Conservation (phyloP, 2,329 filamentous ascomycete species). For the Tolypocladium cylindrosporum region DNA sequence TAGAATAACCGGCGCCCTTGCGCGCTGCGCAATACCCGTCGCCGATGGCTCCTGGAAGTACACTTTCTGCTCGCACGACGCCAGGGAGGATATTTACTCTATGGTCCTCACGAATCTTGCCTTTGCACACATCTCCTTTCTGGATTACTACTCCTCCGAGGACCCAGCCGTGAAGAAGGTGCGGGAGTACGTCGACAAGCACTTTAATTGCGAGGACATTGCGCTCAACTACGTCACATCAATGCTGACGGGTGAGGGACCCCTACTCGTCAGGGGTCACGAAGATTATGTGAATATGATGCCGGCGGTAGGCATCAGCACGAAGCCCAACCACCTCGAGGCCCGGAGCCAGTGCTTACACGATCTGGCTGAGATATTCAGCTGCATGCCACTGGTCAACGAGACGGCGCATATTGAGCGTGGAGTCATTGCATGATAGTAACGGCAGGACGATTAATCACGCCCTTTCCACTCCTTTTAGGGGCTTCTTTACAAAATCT, state of each 20-base stretch:
- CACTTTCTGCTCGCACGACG: conserved; percentile 17
- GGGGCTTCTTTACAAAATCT: no score
- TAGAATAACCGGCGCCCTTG: conserved; percentile 23
- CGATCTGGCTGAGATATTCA: conserved; percentile 19
- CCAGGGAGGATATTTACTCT: conserved; percentile 18
- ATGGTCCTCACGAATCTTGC: conserved; percentile 28
- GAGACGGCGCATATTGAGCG: conserved; percentile 21
- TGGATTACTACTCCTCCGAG: conserved; percentile 27
- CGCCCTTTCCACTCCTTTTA: no score
- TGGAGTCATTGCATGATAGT: conserved; percentile 15
- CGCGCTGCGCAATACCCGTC: conserved; percentile 20
- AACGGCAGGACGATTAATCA: no score
- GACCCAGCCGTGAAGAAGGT: conserved; percentile 18
- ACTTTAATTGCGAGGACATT: conserved; percentile 30
- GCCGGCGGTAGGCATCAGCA: conserved; percentile 21
- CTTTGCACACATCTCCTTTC: conserved; percentile 25
- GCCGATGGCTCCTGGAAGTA: conserved; percentile 19
- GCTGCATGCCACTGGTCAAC: conserved; percentile 24
- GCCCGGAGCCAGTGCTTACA: conserved; percentile 24
- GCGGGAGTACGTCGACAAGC: conserved; percentile 25
- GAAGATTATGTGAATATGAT: conserved; percentile 20
- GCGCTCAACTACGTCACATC: conserved; percentile 26
- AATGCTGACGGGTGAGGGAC: conserved; percentile 22
- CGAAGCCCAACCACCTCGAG: conserved; percentile 19
- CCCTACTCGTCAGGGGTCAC: conserved; percentile 22